These are phyloP conservation scores for Borovskyia barvae DNA, from an alignment of 208 protist genomes.

Conservation along the genomic window DNA sequence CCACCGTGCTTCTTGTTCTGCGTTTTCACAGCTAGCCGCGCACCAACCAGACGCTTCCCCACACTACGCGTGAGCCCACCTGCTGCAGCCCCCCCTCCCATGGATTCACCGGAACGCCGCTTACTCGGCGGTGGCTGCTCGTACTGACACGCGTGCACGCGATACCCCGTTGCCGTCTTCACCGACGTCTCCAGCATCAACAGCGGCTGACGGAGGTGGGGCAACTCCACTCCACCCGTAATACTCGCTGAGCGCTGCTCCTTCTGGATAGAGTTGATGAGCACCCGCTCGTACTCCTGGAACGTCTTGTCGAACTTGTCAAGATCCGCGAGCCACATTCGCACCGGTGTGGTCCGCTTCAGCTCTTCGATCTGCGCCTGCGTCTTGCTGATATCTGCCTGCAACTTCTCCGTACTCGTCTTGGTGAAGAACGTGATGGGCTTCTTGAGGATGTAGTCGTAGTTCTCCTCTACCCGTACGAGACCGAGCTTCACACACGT, in stretches of 20 bases:
- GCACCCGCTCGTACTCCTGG: slow-evolving; percentile 70
- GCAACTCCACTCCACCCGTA: slow-evolving; percentile 47
- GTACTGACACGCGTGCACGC: slow-evolving; percentile 58
- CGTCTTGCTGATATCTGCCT: slow-evolving; percentile 48
- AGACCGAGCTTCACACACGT: slow-evolving; percentile 65
- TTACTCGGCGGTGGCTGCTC: slow-evolving; percentile 56
- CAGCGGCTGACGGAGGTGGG: slow-evolving; percentile 48
- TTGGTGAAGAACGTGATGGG: slow-evolving; percentile 89
- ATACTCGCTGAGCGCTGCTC: slow-evolving; percentile 55
- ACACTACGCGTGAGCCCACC: slow-evolving; percentile 22
- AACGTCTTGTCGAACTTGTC: slow-evolving; percentile 87
- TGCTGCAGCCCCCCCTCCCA: slow-evolving; percentile 14
- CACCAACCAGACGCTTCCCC: slow-evolving; percentile 36
- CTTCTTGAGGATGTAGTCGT: slow-evolving; percentile 86
- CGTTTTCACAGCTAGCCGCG: slow-evolving; percentile 8
- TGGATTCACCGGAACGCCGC: slow-evolving; percentile 19
- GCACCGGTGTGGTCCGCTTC: slow-evolving; percentile 75
- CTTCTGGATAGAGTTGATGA: slow-evolving; percentile 72
- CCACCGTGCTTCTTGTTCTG: slow-evolving; percentile 21
- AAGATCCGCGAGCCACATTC: slow-evolving; percentile 89
- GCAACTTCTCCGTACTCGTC: slow-evolving; percentile 81
- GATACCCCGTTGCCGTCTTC: slow-evolving; percentile 35
- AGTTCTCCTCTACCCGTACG: slow-evolving; percentile 71
- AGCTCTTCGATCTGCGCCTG: slow-evolving; percentile 71
- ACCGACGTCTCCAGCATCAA: slow-evolving; percentile 52